Percentiles rank a stretch among this genome's conserved stretches.
Evolutionary conservation across 768 basidiomycete species (phyloP).

Genomic region (Erythrobasidium yunnanense): DNA sequence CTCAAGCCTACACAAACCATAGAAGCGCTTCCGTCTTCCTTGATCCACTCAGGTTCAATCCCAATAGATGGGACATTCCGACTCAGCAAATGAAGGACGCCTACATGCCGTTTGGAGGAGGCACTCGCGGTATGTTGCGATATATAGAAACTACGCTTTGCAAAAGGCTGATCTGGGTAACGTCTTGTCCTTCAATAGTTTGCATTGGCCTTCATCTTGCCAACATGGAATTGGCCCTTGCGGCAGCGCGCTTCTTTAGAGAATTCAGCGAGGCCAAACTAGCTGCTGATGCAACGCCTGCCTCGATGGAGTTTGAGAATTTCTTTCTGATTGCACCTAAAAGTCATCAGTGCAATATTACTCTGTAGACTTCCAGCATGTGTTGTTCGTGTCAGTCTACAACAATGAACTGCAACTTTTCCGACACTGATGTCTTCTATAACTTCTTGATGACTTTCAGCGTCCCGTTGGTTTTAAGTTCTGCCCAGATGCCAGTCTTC

Average conservation of each 20-base stretch:
- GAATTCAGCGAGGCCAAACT: too few species aligned
- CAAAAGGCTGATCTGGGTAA: neutral
- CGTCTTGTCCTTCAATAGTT: neutral
- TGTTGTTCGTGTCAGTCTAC: neutral
- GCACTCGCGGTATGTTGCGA: neutral
- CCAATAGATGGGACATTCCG: neutral
- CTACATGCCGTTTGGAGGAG: neutral
- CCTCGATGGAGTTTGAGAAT: too few species aligned
- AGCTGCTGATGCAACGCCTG: too few species aligned
- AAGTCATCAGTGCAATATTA: too few species aligned
- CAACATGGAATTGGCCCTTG: neutral
- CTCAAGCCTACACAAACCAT: neutral
- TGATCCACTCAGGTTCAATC: neutral
- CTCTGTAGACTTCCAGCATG: neutral
- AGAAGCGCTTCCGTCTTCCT: neutral
- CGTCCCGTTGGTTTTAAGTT: conserved; percentile 12
- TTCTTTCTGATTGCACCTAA: too few species aligned
- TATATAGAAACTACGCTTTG: too few species aligned
- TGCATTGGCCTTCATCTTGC: neutral
- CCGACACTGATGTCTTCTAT: neutral
- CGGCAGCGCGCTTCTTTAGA: neutral
- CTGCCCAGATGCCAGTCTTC: neutral
- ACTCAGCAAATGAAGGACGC: neutral
- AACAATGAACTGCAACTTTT: neutral
- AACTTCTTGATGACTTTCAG: conserved; percentile 1